Evolutionary conservation across 352 stramenopile genomes (phyloP).

Genomic region (Pythium apleroticum): DNA sequence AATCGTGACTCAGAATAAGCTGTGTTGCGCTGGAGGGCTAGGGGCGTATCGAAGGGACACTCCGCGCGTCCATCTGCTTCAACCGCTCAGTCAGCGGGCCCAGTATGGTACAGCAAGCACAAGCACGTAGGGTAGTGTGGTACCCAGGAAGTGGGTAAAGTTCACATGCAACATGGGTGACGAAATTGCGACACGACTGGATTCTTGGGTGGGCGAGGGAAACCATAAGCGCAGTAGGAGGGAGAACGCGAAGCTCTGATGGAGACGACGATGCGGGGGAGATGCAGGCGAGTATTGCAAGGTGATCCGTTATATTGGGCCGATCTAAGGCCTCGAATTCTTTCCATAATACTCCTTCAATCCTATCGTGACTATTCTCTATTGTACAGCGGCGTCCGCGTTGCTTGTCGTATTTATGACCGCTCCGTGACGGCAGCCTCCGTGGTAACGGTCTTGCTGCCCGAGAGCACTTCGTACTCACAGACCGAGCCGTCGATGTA

Average conservation of each 20-base stretch:
- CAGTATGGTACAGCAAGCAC: no score
- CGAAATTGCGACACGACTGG: not conserved
- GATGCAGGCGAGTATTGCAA: conserved; percentile 3
- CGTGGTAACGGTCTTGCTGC: conserved; percentile 51
- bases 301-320: conserved; percentile 1
- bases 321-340: conserved; percentile 1
- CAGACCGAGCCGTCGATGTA: conserved; percentile 69
- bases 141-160: not conserved
- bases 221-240: not conserved
- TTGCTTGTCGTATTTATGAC: not conserved
- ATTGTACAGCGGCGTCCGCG: conserved; percentile 5
- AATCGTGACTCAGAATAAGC: not conserved
- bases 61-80: conserved; percentile 8
- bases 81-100: no score
- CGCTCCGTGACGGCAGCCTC: not conserved
- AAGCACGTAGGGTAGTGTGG: not conserved
- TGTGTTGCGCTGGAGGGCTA: not conserved
- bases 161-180: not conserved
- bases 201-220: not conserved
- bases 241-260: not conserved
- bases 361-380: conserved; percentile 18
- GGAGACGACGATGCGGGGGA: no score
- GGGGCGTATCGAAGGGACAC: conserved; percentile 20
- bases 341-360: conserved; percentile 12
- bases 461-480: conserved; percentile 68